Percentiles rank a stretch among this genome's conserved stretches.
Evolutionary conservation across 177 flowering plant genomes (phyloP).

Genomic region (Telopea speciosissima): DNA sequence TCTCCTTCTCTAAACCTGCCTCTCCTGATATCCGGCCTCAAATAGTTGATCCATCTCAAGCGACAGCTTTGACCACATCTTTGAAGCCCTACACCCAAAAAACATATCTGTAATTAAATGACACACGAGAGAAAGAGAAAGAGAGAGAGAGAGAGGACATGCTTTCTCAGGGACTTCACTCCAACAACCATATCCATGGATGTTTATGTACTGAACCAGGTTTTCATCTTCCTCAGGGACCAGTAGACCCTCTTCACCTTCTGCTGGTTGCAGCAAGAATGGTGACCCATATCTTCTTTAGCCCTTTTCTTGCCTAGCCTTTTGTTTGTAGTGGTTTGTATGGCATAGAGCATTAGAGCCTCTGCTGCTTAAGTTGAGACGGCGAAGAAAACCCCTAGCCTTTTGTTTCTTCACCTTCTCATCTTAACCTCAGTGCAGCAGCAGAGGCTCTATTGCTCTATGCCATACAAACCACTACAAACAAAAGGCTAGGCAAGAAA

Average conservation of each 20-base stretch:
- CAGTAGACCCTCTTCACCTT: conserved; percentile 98
- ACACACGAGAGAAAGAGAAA: too few relatives aligned
- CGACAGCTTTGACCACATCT: conserved; percentile 96
- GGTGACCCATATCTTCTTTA: conserved; percentile 60
- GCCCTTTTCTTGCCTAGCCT: background rate
- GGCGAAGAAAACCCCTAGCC: too few relatives aligned
- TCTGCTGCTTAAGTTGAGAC: too few relatives aligned
- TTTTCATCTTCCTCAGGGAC: conserved; percentile 99
- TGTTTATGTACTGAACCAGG: conserved; percentile 73
- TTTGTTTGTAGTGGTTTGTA: background rate
- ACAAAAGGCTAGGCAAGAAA: background rate
- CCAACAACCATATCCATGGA: conserved; percentile 98
- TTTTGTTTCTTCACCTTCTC: too few relatives aligned
- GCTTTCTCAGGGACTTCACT: conserved; percentile 98
- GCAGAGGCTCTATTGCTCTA: too few relatives aligned
- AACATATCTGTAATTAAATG: background rate
- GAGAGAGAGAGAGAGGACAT: conserved; percentile 35
- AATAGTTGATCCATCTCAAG: conserved; percentile 90
- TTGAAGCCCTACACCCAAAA: conserved; percentile 59
- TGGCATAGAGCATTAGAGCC: too few relatives aligned
- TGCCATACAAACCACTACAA: background rate
- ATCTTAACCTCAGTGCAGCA: too few relatives aligned
- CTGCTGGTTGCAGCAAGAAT: conserved; percentile 96
- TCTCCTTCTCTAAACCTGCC: conserved; percentile 93
- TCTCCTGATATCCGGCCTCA: conserved; percentile 92